Evolutionary conservation across 345 rosid species (phyloP), one percentile per base, ranked within the genome.

Genomic region (Euclidium syriacum): DNA sequence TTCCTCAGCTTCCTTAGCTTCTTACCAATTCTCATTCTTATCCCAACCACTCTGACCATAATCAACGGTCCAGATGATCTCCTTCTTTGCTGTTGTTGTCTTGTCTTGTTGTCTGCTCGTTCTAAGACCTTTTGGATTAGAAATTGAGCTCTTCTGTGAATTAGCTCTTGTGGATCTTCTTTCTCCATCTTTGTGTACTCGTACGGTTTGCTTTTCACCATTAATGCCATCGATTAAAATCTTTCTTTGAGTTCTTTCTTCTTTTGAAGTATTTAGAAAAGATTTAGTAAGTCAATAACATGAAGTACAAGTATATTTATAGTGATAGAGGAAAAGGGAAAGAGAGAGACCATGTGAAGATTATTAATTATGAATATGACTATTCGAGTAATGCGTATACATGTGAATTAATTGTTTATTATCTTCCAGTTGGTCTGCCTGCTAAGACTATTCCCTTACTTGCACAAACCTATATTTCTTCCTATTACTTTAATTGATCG

Each of bases 121-220:
- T 79, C 79, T 24, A 89, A 16, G 11, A 58, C 82, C 64, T 81
- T 92, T 68, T 85, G 83, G 66, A 92, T 85, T 79, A 88, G 77
- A 75, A 85, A 86, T 62, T 82, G 96, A 14, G 98, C 96, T 75
- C 81, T 55, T 65, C 89, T 54, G 36, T 81, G 94, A n/a, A 39
- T 64, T 1, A 73, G 6, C 61, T 86, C 96, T 39, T 89, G 85
- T 4, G 80, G 83, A 62, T 82, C 91, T 70, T 92, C 96, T 68
- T 83, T 80, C 18, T 83, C 83, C 52, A 88, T 32, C 79, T 73
- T 85, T 22, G 83, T 71, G 80, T 91, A 91, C n/a, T 29, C 79
- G 60, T 53, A 51, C 4, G 78, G 18, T 33, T 26, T 26, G 42
- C 32, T 65, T 56, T 65, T 72, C 71, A 52, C 16, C 75, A 58